A percentile compares a stretch with the other conserved stretches of the same genome.
Evolutionary conservation across 2,329 filamentous ascomycete genomes (phyloP).

Genomic region (Sporothrix brunneoviolacea): DNA sequence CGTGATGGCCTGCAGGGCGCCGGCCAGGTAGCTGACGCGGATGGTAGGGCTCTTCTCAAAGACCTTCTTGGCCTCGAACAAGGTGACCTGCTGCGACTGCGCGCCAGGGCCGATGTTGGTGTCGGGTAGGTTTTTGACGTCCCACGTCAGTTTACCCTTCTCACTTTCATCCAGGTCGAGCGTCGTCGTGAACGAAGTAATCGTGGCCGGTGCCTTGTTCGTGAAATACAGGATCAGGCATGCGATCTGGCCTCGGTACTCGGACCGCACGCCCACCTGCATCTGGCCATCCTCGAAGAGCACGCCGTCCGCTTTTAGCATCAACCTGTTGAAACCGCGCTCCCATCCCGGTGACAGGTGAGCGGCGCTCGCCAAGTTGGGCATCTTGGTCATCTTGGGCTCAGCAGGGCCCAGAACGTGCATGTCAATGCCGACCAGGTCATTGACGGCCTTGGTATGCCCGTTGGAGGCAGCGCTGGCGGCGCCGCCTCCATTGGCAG

Average conservation of each 20-base stretch:
- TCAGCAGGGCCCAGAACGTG: conserved; percentile 51
- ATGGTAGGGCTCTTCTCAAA: conserved; percentile 86
- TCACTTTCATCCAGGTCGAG: conserved; percentile 70
- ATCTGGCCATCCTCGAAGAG: conserved; percentile 94
- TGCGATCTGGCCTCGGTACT: conserved; percentile 92
- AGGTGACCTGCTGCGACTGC: conserved; percentile 88
- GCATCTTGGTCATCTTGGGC: conserved; percentile 54
- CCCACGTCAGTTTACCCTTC: conserved; percentile 65
- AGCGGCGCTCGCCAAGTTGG: conserved; percentile 85
- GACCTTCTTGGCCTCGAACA: conserved; percentile 80
- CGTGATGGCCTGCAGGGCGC: conserved; percentile 85
- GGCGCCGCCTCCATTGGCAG: conserved; percentile 33
- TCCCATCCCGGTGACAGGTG: conserved; percentile 96
- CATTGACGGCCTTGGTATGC: conserved; percentile 45
- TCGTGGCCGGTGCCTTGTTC: conserved; percentile 80
- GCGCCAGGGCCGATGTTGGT: conserved; percentile 65
- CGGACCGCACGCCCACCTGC: conserved; percentile 83
- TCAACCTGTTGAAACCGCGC: conserved; percentile 73
- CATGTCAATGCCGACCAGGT: conserved; percentile 80
- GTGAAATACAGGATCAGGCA: conserved; percentile 94
- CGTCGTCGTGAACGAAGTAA: conserved; percentile 91
- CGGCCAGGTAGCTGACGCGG: conserved; percentile 87
- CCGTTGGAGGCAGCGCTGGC: conserved; percentile 2
- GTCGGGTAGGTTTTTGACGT: conserved; percentile 83
- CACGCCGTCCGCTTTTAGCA: conserved; percentile 75